phyloP scores from a whole-genome alignment of 176 grass and related monocot genomes.

The Phoenix dactylifera region DNA sequence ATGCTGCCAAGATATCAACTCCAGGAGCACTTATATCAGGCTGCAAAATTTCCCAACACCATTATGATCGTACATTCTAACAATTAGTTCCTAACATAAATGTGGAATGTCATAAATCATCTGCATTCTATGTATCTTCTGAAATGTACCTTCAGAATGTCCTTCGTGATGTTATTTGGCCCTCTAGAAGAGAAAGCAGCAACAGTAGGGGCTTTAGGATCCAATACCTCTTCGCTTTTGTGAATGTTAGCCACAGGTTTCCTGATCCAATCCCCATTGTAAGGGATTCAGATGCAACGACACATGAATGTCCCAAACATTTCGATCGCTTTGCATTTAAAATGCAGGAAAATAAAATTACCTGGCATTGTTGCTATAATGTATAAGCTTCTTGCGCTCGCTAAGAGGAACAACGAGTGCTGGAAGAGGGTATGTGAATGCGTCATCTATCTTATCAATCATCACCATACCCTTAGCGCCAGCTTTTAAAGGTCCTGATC shows the following conservation, averaged over 20 bases:
- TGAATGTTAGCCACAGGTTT: slow-evolving; percentile 30
- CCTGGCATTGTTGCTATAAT: background rate
- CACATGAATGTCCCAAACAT: too few species aligned
- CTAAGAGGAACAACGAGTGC: background rate
- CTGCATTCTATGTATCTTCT: too few species aligned
- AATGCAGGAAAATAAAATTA: background rate
- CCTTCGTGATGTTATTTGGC: slow-evolving; percentile 26
- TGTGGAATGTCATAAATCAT: too few species aligned
- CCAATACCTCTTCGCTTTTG: background rate
- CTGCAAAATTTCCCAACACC: slow-evolving; percentile 4
- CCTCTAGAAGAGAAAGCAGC: slow-evolving; percentile 39
- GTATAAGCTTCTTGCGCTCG: background rate
- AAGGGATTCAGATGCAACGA: background rate
- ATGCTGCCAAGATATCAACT: slow-evolving; percentile 38
- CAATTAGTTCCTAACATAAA: too few species aligned
- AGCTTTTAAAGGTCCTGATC: background rate
- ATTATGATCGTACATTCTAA: too few species aligned
- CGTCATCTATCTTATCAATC: background rate
- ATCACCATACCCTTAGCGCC: background rate
- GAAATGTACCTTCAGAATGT: slow-evolving; percentile 36
- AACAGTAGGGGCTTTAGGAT: slow-evolving; percentile 16
- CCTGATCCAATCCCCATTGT: slow-evolving; percentile 7
- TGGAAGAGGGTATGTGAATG: background rate
- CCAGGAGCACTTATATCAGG: slow-evolving; percentile 43
- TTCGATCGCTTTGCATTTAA: background rate